These are phyloP conservation scores for Leccinum obscurum DNA, from an alignment of 768 basidiomycete genomes.

Conservation along the genomic window DNA sequence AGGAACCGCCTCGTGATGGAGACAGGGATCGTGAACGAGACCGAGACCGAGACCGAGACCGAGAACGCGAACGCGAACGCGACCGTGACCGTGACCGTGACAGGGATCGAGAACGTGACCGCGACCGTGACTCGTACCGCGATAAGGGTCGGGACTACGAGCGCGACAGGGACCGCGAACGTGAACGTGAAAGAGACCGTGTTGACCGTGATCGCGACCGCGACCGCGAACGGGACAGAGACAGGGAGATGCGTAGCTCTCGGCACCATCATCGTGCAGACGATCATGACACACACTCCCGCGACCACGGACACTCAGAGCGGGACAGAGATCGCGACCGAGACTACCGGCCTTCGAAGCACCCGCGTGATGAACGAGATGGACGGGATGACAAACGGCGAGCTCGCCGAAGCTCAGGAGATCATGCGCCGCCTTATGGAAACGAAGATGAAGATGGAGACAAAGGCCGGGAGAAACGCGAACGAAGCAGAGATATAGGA, in stretches of 20 bases:
- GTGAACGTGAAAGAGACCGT: constrained; percentile 42
- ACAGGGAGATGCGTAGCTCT: constrained; percentile 38
- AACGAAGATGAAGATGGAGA: constrained; percentile 42
- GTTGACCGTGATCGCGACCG: constrained; percentile 43
- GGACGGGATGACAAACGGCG: constrained; percentile 50
- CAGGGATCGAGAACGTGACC: constrained; percentile 21
- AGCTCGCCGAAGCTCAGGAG: constrained; percentile 41
- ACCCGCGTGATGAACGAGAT: constrained; percentile 57
- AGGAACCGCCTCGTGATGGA: constrained; percentile 60
- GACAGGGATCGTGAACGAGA: constrained; percentile 51
- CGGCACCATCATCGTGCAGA: constrained; percentile 38
- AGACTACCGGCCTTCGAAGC: constrained; percentile 45
- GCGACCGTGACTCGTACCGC: constrained; percentile 29
- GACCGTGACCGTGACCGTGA: constrained; percentile 32
- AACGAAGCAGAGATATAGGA: constrained; percentile 45
- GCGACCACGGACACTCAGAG: constrained; percentile 34
- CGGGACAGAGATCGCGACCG: constrained; percentile 41
- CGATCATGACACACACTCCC: constrained; percentile 32
- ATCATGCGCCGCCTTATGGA: constrained; percentile 38
- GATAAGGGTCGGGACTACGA: constrained; percentile 39
- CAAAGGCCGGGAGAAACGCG: constrained; percentile 39
- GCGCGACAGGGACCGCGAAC: constrained; percentile 41
- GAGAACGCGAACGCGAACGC: constrained; percentile 28
- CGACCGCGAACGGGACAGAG: constrained; percentile 45
- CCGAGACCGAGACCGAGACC: constrained; percentile 26